Percentiles rank a stretch among this genome's conserved stretches.
Conservation (phyloP, 345 rosid species). For the Euclidium syriacum region DNA sequence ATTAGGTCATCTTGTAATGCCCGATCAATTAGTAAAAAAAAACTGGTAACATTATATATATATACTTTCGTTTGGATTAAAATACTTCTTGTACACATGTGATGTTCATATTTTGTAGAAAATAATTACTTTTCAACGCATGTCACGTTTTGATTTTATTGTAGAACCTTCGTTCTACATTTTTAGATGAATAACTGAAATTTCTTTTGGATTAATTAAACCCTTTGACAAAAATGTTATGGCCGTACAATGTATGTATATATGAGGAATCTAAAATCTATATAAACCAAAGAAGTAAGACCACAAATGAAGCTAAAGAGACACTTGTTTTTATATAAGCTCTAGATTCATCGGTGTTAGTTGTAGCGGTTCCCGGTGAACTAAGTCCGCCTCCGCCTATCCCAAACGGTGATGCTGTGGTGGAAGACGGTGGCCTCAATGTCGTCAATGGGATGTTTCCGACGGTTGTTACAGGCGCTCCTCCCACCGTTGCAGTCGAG, state of each 20-base stretch:
- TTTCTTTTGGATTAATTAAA: neutral
- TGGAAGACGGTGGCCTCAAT: constrained; percentile 26
- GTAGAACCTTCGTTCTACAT: too few relatives aligned
- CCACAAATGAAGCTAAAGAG: constrained; percentile 1
- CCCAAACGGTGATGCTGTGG: constrained; percentile 23
- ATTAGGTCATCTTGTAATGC: too few relatives aligned
- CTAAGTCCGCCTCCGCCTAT: constrained; percentile 12
- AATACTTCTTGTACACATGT: too few relatives aligned
- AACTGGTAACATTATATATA: too few relatives aligned
- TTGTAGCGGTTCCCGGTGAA: constrained; percentile 22
- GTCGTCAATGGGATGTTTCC: constrained; percentile 25
- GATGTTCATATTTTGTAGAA: too few relatives aligned
- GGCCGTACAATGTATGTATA: neutral
- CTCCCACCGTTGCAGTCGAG: constrained; percentile 26
- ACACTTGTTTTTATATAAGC: constrained; percentile 9
- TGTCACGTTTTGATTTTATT: too few relatives aligned
- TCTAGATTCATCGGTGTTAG: constrained; percentile 27
- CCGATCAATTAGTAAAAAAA: too few relatives aligned
- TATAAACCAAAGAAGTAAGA: constrained; percentile 14
- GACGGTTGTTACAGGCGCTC: constrained; percentile 16
- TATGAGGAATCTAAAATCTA: constrained; percentile 8
- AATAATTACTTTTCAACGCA: too few relatives aligned
- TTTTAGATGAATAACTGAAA: too few relatives aligned
- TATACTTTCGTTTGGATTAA: too few relatives aligned
- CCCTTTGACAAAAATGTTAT: constrained; percentile 19